Evolutionary conservation across 257 asterid genomes (phyloP), one percentile per base, ranked within the genome.

Genomic region (Solanum bulbocastanum): DNA sequence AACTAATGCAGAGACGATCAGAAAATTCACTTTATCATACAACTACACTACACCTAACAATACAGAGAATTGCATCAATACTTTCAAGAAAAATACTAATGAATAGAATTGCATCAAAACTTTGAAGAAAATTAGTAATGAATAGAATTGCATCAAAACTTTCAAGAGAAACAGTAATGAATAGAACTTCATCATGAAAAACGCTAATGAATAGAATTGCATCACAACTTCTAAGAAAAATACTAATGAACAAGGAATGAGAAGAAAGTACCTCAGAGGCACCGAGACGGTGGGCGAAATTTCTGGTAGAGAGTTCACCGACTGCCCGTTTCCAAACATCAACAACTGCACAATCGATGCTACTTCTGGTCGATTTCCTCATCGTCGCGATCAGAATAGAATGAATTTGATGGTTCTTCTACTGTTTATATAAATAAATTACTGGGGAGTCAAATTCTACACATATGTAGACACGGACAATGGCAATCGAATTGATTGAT

Each of bases 301-400:
- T 94, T 79, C 96, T 92, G 86, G 95, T 33, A 73, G 96, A 94
- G 62, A 97, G 90, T 60, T 87, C 91, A 62, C 99, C 98, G 72
- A 97, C 89, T 88, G 96, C 98, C 33, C 99, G 96, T 66, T 90
- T 92, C 96, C 97, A 92, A 86, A 96, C 92, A 87, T 95, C 93
- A 79, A 93, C 94, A 36, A 93, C 89, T 83, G 98, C 92, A 60
- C 95, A 87, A 58, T 91, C 92, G 60, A 88, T 69, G 87, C 92
- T 88, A 78, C 90, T 62, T 87, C 91, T 88, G 33, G 89, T 87
- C 84, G 96, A 92, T 92, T 92, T 93, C 73, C 76, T 86, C 92
- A 89, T 88, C 87, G 40, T 62, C 66, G 13, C 39, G 8, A 1
- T 16, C 16, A 66, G 13, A 44, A 44, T 46, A 42, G 25, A 42